Percentiles rank a stretch among this genome's conserved stretches.
Evolutionary conservation across 352 stramenopile species (phyloP).

Genomic region (Phytophthora multivora): DNA sequence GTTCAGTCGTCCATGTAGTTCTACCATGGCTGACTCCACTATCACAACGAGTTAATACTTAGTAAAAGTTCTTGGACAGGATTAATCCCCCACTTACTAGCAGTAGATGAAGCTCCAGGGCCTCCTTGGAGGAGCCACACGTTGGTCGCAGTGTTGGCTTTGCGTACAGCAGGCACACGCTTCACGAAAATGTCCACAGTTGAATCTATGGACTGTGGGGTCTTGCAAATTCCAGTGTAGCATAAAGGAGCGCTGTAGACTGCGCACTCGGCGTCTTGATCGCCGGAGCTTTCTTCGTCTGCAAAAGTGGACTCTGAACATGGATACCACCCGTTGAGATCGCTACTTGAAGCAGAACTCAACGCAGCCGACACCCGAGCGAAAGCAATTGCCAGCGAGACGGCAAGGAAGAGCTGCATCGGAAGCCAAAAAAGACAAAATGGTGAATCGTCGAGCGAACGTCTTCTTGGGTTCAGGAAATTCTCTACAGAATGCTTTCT

Average conservation of each 20-base stretch:
- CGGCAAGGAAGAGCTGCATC: constrained; percentile 9
- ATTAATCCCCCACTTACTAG: constrained; percentile 25
- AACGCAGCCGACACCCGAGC: background rate
- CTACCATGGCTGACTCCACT: constrained; percentile 50
- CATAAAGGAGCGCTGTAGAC: constrained; percentile 41
- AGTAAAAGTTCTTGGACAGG: too few relatives aligned
- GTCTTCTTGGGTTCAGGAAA: constrained; percentile 2
- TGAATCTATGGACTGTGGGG: background rate
- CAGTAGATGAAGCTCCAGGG: constrained; percentile 39
- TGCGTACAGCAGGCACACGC: constrained; percentile 26
- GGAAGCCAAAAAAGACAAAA: background rate
- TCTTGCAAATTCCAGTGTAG: constrained; percentile 34
- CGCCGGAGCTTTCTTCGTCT: constrained; percentile 13
- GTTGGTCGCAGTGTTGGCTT: constrained; percentile 30
- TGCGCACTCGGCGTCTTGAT: constrained; percentile 37
- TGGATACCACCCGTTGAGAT: constrained; percentile 40
- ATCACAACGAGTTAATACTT: background rate
- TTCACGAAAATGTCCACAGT: constrained; percentile 55
- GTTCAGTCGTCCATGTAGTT: constrained; percentile 29
- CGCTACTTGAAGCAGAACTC: constrained; percentile 7
- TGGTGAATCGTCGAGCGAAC: background rate
- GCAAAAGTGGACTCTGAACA: constrained; percentile 37
- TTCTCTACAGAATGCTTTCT: constrained; percentile 3
- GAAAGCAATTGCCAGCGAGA: background rate
- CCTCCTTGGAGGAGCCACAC: constrained; percentile 57